Base-by-base conservation (phyloP, 352 stramenopile species). In the Phytophthora multivora region DNA sequence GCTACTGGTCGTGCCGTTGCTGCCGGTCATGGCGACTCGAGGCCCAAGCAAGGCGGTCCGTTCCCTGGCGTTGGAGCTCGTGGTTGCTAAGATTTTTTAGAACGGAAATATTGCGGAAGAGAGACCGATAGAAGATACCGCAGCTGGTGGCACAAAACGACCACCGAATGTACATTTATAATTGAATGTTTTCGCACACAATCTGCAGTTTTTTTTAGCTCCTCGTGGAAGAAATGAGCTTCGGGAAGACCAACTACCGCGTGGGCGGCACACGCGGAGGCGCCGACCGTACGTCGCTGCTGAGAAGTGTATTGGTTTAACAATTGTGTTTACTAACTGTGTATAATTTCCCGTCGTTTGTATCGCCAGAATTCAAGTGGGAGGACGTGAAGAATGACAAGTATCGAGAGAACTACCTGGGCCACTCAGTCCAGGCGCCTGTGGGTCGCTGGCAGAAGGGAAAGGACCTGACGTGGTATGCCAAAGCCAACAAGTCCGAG, bases 361-460 rank as follows among this genome's bases (percentile, higher is more conserved):
- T 5, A 25, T 11, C 11, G 36, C 11, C 52, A 93, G 86, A 97
- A 45, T 97, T 97, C 68, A 97, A 96, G 57, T 97, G 91, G 89
- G 91, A 97, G 23, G 91, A 97, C 69, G 91, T 97, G 21, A 97
- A 97, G 80, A 91, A 88, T 54, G 91, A 97, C 72, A 95, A 97
- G 70, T 93, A 97, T 61, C 80, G 91, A 19, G 91, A 97, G 51
- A 96, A 96, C 61, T 97, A 97, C 63, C 48, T 97, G 28, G 91
- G 91, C 18, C 82, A 97, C 62, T 96, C 87, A 50, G 65, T 97
- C 40, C 73, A 93, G 40, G 90, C 89, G 30, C 87, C 91, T 12
- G 89, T 97, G 23, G 91, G 89, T 25, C 79, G 88, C 19, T 97
- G 91, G 91, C 86, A 94, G 58, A 95, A 73, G 77, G 69, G 84